Conservation (phyloP, 2,329 filamentous ascomycete genomes). For the Emergomyces orientalis region DNA sequence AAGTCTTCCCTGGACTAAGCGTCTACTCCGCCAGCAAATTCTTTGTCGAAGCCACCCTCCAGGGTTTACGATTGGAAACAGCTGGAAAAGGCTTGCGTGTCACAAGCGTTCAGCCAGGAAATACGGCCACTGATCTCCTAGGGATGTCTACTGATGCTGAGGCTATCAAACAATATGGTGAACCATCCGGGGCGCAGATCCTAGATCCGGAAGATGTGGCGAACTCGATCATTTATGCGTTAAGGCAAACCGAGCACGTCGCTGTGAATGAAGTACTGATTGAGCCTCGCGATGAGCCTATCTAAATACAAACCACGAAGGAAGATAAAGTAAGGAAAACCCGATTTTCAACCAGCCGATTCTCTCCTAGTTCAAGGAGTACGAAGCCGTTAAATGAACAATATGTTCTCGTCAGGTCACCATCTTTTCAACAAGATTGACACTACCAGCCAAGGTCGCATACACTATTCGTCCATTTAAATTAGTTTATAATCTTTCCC, state of each 20-base stretch:
- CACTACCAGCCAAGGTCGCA: neutral
- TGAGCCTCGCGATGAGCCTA: conserved; percentile 66
- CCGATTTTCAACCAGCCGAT: neutral
- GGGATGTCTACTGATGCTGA: conserved; percentile 66
- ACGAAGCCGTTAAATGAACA: neutral
- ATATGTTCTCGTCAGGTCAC: neutral
- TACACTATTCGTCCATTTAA: neutral
- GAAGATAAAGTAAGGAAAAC: neutral
- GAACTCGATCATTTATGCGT: conserved; percentile 60
- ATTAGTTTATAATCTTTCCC: neutral
- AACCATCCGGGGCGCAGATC: conserved; percentile 65
- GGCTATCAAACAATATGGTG: conserved; percentile 68
- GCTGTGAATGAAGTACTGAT: conserved; percentile 73
- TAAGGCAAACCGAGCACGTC: conserved; percentile 65
- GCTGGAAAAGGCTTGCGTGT: conserved; percentile 64
- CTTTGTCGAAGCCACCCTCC: conserved; percentile 75
- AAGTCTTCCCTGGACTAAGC: conserved; percentile 70
- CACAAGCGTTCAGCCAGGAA: conserved; percentile 67
- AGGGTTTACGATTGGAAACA: conserved; percentile 64
- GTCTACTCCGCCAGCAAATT: conserved; percentile 79
- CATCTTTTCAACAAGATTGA: conserved; percentile 1
- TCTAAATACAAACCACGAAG: conserved; percentile 36
- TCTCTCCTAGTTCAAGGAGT: neutral
- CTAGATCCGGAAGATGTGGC: conserved; percentile 66
- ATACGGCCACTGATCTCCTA: conserved; percentile 63